Base-by-base conservation (phyloP, 345 rosid genomes). In the Pistacia vera region DNA sequence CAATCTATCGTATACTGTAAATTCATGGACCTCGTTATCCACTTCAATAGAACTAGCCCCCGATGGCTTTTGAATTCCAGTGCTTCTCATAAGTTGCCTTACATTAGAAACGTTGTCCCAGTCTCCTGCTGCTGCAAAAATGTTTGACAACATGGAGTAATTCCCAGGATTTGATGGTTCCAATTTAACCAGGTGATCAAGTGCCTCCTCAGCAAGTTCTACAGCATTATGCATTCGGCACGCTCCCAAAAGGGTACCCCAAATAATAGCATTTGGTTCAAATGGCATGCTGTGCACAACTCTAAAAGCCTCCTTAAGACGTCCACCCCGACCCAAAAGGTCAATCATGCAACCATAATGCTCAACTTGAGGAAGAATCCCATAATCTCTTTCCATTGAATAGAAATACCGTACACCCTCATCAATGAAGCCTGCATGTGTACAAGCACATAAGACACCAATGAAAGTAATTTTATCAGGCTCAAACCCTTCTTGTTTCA, bases 301-400 rank as follows among this genome's bases (percentile, higher is more conserved):
- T 75, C 81, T 74, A 66, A 82, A 80, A 3, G 99, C 98, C 79
- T 95, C 96, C 82, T 82, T 85, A 22, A 93, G 81, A 77, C 86
- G 87, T 22, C 98, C 93, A 0, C 83, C 89, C 64, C 97, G 93
- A 72, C 98, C 92, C 83, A 95, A 77, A 62, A 95, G 91, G 80
- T 95, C 97, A 80, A 93, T 81, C 87, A 93, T 81, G 78, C 96
- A 95, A 25, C 98, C 97, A 67, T 92, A 95, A 80, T 93, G 98
- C 88, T 95, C 95, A 49, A 92, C 86, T 74, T 84, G 77, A 18
- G 96, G 98, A 79, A 81, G 81, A 68, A 93, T 82, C 65, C 91
- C 87, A 68, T 89, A 89, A 64, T 81, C 88, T 73, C 83, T 85
- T 79, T 87, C 91, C 99, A 95, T 93, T 1, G 80, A 69, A 52